Evolutionary conservation across 2,329 filamentous ascomycete genomes (phyloP), one percentile per base, ranked within the genome.

Genomic region (Hypoxylon sp.): DNA sequence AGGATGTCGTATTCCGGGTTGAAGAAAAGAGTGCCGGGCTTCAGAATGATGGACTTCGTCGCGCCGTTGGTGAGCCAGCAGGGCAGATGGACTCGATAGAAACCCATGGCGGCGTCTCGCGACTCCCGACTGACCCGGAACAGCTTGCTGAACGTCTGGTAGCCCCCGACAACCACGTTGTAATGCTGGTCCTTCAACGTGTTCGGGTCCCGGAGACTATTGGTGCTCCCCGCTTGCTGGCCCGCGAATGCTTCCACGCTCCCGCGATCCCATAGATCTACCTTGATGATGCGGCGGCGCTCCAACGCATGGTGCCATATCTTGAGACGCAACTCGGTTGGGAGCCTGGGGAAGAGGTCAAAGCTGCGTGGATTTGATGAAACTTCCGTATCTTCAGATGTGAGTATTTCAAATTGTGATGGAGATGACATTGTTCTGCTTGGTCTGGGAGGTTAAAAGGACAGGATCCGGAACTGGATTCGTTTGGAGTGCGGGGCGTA

Each of bases 1-100:
- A 59, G 41, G 12, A 51, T 43, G 32, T 59, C 53, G 12, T 47
- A 20, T 13, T 57, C 56, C 13, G 53, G 56, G 20, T 59, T 59
- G 29, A 59, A 51, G 35, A 48, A 49, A 4, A 59, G 25, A 3
- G n/a, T 42, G 9, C 38, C 43, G 9, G 43, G 37, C 15, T 20
- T 41, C 13, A 42, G 27, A 7, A 4, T 9, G 20, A 13, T 12
- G 6, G 19, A 7, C n/a, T 23, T 51, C 9, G 16, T 31, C 15
- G 12, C 13, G 11, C 25, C 36, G 12, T 29, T 32, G 11, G 25
- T 27, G 3, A 53, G 11, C 44, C 54, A 51, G 16, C 44, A 54
- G 8, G 48, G 53, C n/a, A 54, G 9, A 15, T 49, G 48, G 4
- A 51, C 44, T 6, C 56, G 30, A 15, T 59, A 59, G 27, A 57